These are phyloP conservation scores for Lyophyllum atratum DNA, from an alignment of 768 basidiomycete species.

Conservation along the genomic window DNA sequence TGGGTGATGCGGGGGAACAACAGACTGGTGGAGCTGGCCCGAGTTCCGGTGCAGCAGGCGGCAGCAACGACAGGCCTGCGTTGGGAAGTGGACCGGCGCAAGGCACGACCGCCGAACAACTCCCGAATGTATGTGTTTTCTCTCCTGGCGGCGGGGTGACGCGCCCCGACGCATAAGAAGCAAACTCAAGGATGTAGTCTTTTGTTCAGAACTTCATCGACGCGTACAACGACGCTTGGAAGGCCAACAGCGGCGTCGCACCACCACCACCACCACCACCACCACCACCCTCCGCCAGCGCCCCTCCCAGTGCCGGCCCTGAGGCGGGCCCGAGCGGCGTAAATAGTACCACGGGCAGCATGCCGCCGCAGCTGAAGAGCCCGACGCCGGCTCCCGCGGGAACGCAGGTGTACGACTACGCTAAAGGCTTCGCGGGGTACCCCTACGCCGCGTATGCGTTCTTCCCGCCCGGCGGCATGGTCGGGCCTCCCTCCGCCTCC, in stretches of 20 bases:
- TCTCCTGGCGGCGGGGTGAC: neutral
- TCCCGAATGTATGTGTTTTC: slow-evolving; percentile 15
- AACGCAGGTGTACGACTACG: slow-evolving; percentile 24
- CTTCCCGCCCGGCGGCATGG: slow-evolving; percentile 10
- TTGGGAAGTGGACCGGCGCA: neutral
- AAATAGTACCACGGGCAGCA: too few species aligned
- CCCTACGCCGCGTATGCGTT: slow-evolving; percentile 16
- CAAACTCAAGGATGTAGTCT: slow-evolving; percentile 12
- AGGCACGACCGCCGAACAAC: neutral
- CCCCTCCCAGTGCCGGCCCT: neutral
- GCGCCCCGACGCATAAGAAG: neutral
- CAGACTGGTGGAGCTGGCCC: neutral
- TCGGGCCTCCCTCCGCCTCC: neutral
- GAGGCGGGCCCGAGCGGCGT: slow-evolving; percentile 7
- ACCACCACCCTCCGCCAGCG: slow-evolving; percentile 13
- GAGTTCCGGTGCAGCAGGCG: neutral
- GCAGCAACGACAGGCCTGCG: neutral
- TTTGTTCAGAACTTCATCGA: slow-evolving; percentile 44
- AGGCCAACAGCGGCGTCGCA: slow-evolving; percentile 47
- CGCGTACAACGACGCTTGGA: slow-evolving; percentile 65
- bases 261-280: too few species aligned
- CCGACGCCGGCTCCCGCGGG: slow-evolving; percentile 20
- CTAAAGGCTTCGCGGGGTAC: slow-evolving; percentile 11
- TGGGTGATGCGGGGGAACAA: neutral
- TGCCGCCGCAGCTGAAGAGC: slow-evolving; percentile 12